A percentile compares a stretch with the other conserved stretches of the same genome.
Conservation (phyloP, 2,329 filamentous ascomycete genomes). For the Erysiphe neolycopersici region DNA sequence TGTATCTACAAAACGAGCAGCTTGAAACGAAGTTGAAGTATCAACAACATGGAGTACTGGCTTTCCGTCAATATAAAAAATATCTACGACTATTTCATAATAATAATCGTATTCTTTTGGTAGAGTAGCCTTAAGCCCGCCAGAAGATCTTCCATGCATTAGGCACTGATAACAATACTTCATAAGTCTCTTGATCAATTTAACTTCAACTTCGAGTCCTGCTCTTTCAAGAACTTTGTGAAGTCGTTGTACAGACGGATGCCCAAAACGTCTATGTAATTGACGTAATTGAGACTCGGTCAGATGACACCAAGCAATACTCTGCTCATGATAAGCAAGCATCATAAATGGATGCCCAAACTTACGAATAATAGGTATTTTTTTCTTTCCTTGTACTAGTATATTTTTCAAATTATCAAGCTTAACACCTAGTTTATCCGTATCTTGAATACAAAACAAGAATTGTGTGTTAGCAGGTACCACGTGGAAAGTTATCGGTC, state of each 20-base stretch:
- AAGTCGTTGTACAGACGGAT: not conserved
- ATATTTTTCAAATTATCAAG: too few relatives aligned
- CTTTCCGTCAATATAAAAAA: conserved; percentile 1
- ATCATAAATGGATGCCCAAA: too few relatives aligned
- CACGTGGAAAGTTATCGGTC: too few relatives aligned
- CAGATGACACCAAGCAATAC: not conserved
- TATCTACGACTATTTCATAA: not conserved
- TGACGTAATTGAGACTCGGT: not conserved
- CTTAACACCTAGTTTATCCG: too few relatives aligned
- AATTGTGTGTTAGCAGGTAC: too few relatives aligned
- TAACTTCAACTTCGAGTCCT: not conserved
- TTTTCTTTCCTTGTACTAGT: too few relatives aligned
- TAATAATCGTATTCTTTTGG: too few relatives aligned
- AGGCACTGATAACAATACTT: not conserved
- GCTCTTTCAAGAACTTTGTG: not conserved
- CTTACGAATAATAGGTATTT: too few relatives aligned
- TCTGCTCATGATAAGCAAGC: too few relatives aligned
- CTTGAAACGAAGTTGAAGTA: not conserved
- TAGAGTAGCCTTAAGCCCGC: not conserved
- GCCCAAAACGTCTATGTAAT: not conserved
- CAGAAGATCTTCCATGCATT: not conserved
- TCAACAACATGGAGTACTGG: not conserved
- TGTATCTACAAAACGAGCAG: too few relatives aligned
- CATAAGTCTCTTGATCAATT: not conserved
- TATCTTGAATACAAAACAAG: too few relatives aligned